These are phyloP conservation scores for Scenedesmus sp. DNA, from an alignment of 163 green algal species.

Conservation along the genomic window DNA sequence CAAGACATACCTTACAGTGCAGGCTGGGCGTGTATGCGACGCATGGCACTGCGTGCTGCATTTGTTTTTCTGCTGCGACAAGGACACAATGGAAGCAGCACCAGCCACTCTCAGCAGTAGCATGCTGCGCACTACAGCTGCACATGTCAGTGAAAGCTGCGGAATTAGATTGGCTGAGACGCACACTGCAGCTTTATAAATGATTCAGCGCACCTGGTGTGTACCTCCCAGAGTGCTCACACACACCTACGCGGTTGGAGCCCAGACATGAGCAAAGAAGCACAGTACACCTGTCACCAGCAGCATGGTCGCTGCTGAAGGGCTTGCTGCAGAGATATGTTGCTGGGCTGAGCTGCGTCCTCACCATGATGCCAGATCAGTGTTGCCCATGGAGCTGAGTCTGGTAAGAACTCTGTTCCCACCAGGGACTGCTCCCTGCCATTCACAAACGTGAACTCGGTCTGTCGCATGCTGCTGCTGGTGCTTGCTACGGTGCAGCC, in stretches of 20 bases:
- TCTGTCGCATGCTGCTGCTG: conserved; percentile 16
- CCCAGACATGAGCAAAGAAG: neutral
- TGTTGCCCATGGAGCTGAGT: conserved; percentile 50
- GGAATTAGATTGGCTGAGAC: neutral
- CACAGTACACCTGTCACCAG: neutral
- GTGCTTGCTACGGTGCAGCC: neutral
- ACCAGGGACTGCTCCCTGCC: conserved; percentile 57
- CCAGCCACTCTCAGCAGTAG: neutral
- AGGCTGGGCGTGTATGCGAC: neutral
- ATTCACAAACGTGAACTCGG: conserved; percentile 47
- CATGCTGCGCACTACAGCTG: neutral
- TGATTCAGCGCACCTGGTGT: conserved; percentile 49
- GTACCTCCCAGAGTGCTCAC: conserved; percentile 72
- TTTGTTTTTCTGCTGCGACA: neutral
- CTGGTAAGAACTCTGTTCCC: conserved; percentile 51
- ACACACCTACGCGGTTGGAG: conserved; percentile 21
- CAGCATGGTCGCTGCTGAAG: neutral
- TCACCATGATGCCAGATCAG: conserved; percentile 75
- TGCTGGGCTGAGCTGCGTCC: neutral
- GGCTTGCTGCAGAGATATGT: neutral
- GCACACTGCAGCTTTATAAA: neutral
- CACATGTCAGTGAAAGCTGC: neutral
- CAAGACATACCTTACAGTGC: neutral
- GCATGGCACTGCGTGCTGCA: neutral
- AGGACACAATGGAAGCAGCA: too few relatives aligned